A percentile compares a stretch with the other conserved stretches of the same genome.
phyloP scores from a whole-genome alignment of 495 filamentous ascomycete species.

The Hypomontagnella monticulosa region DNA sequence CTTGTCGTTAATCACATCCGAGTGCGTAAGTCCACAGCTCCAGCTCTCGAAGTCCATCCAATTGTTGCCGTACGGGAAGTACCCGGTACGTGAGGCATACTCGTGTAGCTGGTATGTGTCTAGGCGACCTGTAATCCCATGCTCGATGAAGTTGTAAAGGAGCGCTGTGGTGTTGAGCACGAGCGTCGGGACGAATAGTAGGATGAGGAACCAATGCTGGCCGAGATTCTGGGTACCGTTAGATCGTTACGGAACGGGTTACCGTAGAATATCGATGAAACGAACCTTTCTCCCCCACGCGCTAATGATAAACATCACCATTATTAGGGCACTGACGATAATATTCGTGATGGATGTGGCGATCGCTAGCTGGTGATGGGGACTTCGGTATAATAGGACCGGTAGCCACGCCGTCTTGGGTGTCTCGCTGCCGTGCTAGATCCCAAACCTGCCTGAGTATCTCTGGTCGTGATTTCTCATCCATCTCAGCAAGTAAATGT shows the following conservation, averaged over 20 bases:
- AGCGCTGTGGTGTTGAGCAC: conserved; percentile 2
- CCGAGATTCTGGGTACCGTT: neutral
- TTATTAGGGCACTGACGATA: too few species aligned
- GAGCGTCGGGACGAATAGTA: neutral
- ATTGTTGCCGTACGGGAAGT: neutral
- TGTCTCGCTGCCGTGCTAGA: too few species aligned
- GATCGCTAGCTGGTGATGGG: conserved; percentile 13
- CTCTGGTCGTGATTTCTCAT: too few species aligned
- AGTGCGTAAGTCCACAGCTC: neutral
- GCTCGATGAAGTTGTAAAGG: conserved; percentile 7
- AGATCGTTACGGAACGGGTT: too few species aligned
- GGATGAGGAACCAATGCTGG: conserved; percentile 1
- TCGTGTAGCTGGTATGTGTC: neutral
- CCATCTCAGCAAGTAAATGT: too few species aligned
- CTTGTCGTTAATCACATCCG: neutral
- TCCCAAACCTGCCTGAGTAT: too few species aligned
- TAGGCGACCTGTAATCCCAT: neutral
- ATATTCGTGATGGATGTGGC: neutral
- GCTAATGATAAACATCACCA: too few species aligned
- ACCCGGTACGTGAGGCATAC: neutral
- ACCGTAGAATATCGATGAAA: too few species aligned
- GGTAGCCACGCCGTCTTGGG: neutral
- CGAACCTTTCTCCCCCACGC: too few species aligned
- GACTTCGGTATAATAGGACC: conserved; percentile 2
- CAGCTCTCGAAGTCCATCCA: conserved; percentile 13